Conservation (phyloP, 2,329 filamentous ascomycete species). For the Apiospora pterosperma region DNA sequence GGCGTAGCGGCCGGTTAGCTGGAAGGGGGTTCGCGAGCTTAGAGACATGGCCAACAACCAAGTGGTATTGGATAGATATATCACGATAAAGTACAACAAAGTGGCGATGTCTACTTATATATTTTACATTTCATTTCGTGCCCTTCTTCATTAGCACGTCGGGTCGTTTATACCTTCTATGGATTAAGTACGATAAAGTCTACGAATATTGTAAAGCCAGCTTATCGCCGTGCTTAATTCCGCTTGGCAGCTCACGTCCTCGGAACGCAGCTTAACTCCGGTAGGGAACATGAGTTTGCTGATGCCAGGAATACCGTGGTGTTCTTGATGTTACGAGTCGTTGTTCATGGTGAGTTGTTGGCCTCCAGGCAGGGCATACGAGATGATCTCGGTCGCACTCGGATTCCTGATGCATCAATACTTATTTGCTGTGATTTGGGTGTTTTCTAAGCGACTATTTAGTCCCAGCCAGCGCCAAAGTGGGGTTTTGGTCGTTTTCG, state of each 20-base stretch:
- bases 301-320: no score
- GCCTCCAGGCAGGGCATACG: no score
- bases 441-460: no score
- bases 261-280: not conserved
- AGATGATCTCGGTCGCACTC: no score
- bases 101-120: not conserved
- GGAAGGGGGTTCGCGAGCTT: not conserved
- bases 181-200: not conserved
- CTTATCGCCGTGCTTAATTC: not conserved
- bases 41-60: not conserved
- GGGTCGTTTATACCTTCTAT: not conserved
- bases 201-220: not conserved
- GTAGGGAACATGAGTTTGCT: not conserved
- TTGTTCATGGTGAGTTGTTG: no score
- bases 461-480: not conserved
- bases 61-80: not conserved
- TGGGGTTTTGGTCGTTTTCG: not conserved
- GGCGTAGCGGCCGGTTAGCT: conserved; percentile 19
- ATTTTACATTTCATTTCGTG: not conserved
- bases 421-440: no score
- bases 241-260: not conserved
- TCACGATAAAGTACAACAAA: not conserved
- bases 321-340: no score
- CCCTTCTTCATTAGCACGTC: not conserved
- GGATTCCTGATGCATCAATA: no score